Evolutionary conservation across 1,139 yeast species (phyloP), one percentile per base, ranked within the genome.

Genomic region (Magnusiomyces magnusii): DNA sequence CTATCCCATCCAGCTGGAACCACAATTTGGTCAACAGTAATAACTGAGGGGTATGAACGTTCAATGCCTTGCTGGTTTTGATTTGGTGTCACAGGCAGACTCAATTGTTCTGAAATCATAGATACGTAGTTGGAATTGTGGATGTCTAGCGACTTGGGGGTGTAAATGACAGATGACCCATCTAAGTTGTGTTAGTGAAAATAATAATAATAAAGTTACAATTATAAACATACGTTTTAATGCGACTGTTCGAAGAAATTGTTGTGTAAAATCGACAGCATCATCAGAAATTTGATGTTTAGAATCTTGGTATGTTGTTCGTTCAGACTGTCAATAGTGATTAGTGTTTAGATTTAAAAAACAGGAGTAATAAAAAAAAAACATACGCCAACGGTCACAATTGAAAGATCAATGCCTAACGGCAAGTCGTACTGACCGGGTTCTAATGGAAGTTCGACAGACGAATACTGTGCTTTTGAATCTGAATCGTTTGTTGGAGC

Each of bases 241-340:
- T 15, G 82, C 75, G 0, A 83, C 61, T 10, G 78, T 70, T 47
- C 95, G 75, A 36, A 84, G 63, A 52, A 76, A 66, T 64, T 85
- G 87, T 66, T 86, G 90, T 1, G 77, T 66, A 57, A 67, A 75
- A 59, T 80, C 84, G 36, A 78, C 57, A 0, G 62, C 60, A 21
- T 69, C 71, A 52, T 71, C 72, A 2, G 66, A 59, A 34, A 61
- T 52, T 39, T 5, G 57, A 56, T 15, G 58, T 58, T 41, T 57
- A 24, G 24, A 51, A 36, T 44, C 57, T 42, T 53, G 60, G 31
- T 34, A 34, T n/a, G 57, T 34, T 24, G 41, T 47, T 50, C 59
- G 25, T 41, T 54, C 59, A 27, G 57, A 50, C 57, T 57, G 58
- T 19, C 5, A 39, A 10, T 3, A 39, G 17, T 39, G 17, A 39